A percentile compares a stretch with the other conserved stretches of the same genome.
These are phyloP conservation scores for Cadophora malorum DNA, from an alignment of 2,329 filamentous ascomycete species.

Conservation along the genomic window DNA sequence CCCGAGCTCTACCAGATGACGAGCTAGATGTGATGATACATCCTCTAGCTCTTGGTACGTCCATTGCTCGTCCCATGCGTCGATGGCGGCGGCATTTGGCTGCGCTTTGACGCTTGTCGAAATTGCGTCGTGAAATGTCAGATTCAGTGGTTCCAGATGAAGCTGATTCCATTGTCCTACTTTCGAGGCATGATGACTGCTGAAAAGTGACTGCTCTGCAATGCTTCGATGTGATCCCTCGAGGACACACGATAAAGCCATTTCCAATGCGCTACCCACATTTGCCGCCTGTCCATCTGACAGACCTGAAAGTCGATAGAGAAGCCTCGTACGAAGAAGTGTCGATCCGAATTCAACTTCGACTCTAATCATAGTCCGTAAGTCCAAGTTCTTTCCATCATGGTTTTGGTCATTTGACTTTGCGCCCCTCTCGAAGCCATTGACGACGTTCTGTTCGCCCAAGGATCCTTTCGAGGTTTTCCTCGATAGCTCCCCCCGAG, in stretches of 20 bases:
- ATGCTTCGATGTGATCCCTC: slow-evolving; percentile 3
- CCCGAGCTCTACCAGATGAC: slow-evolving; percentile 28
- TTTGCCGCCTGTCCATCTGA: slow-evolving; percentile 14
- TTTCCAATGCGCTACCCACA: slow-evolving; percentile 13
- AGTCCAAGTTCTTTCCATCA: background rate
- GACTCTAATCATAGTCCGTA: slow-evolving; percentile 1
- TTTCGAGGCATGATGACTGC: background rate
- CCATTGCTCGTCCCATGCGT: slow-evolving; percentile 39
- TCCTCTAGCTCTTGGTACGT: slow-evolving; percentile 38
- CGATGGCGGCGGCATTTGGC: slow-evolving; percentile 19
- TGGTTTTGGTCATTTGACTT: background rate
- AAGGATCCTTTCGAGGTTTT: background rate
- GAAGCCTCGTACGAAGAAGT: background rate
- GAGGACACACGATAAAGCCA: slow-evolving; percentile 9
- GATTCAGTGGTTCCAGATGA: background rate
- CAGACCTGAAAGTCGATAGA: background rate
- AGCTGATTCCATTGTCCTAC: slow-evolving; percentile 14
- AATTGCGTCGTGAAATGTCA: slow-evolving; percentile 9
- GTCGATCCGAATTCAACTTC: background rate
- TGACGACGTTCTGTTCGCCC: background rate
- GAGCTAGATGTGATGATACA: slow-evolving; percentile 34
- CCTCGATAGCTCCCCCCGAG: background rate
- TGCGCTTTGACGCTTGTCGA: background rate
- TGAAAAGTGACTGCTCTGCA: slow-evolving; percentile 15
- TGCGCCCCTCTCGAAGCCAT: too few species aligned